These are phyloP conservation scores for Gymnopus androsaceus DNA, from an alignment of 1,284 basidiomycete genomes.

Conservation along the genomic window DNA sequence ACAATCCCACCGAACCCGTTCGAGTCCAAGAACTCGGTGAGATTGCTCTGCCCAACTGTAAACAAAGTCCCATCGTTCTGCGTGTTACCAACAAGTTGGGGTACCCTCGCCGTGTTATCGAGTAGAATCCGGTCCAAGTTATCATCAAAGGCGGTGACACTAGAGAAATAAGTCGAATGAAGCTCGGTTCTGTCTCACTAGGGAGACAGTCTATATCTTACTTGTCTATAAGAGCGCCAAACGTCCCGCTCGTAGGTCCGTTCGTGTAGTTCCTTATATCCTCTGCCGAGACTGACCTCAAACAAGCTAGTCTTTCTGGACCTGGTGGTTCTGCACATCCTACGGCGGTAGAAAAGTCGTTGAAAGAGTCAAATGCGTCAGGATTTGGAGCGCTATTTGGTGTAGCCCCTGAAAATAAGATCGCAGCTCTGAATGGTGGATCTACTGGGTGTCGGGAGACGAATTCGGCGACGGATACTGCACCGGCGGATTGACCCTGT, in stretches of 20 bases:
- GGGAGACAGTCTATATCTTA: neutral
- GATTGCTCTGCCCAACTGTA: constrained; percentile 14
- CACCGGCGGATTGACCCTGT: constrained; percentile 23
- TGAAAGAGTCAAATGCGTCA: constrained; percentile 15
- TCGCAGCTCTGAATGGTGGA: constrained; percentile 18
- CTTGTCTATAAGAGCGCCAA: constrained; percentile 16
- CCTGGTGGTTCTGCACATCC: constrained; percentile 17
- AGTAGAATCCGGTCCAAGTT: constrained; percentile 12
- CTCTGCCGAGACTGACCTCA: constrained; percentile 13
- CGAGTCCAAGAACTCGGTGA: constrained; percentile 11
- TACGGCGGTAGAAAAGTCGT: constrained; percentile 15
- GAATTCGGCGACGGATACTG: constrained; percentile 15
- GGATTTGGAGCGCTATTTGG: neutral
- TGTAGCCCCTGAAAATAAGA: constrained; percentile 1
- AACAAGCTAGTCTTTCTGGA: constrained; percentile 13
- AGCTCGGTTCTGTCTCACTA: neutral
- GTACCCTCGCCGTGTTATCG: constrained; percentile 16
- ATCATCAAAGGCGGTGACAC: constrained; percentile 18
- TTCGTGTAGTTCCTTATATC: constrained; percentile 17
- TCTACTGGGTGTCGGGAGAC: constrained; percentile 8
- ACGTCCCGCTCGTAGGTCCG: constrained; percentile 8
- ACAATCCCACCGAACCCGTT: neutral
- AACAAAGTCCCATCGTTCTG: constrained; percentile 22
- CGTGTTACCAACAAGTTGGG: constrained; percentile 18
- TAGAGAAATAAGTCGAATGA: neutral